A percentile compares a stretch with the other conserved stretches of the same genome.
Conservation (phyloP, 2,329 filamentous ascomycete species). For the Chrysosporium keratinophilum region DNA sequence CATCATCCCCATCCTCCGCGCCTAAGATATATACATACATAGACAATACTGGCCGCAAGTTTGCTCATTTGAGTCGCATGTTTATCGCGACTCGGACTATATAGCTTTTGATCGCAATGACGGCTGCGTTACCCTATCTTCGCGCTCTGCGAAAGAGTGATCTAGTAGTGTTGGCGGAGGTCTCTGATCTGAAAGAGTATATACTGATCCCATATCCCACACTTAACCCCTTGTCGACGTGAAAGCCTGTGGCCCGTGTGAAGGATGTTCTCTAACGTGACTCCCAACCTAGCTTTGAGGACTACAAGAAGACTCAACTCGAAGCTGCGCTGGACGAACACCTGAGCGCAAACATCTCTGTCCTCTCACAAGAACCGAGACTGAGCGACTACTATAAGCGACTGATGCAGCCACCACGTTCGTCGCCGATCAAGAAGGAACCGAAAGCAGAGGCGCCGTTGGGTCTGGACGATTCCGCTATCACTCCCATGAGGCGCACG, state of each 20-base stretch:
- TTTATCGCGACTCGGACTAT: conserved; percentile 36
- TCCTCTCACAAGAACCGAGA: conserved; percentile 52
- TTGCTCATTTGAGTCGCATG: conserved; percentile 35
- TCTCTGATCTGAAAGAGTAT: conserved; percentile 62
- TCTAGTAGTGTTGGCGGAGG: conserved; percentile 61
- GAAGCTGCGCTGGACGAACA: conserved; percentile 63
- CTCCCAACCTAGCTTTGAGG: conserved; percentile 49
- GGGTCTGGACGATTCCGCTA: conserved; percentile 25
- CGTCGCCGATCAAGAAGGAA: conserved; percentile 43
- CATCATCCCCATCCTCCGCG: not conserved
- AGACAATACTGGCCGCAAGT: not conserved
- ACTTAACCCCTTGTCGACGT: not conserved
- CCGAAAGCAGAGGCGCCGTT: conserved; percentile 29
- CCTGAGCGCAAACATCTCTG: conserved; percentile 57
- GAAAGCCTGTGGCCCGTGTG: not conserved
- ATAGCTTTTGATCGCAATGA: conserved; percentile 43
- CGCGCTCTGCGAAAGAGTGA: conserved; percentile 73
- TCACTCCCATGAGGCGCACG: conserved; percentile 22
- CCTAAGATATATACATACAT: conserved; percentile 11
- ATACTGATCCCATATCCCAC: not conserved
- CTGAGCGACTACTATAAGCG: conserved; percentile 66
- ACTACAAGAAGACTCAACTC: conserved; percentile 67
- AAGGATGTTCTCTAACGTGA: conserved; percentile 10
- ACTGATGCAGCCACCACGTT: conserved; percentile 28
- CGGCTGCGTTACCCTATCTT: conserved; percentile 59